phyloP scores from a whole-genome alignment of 805 yeast genomes.

The Isabelozyma pseudorhagii region DNA sequence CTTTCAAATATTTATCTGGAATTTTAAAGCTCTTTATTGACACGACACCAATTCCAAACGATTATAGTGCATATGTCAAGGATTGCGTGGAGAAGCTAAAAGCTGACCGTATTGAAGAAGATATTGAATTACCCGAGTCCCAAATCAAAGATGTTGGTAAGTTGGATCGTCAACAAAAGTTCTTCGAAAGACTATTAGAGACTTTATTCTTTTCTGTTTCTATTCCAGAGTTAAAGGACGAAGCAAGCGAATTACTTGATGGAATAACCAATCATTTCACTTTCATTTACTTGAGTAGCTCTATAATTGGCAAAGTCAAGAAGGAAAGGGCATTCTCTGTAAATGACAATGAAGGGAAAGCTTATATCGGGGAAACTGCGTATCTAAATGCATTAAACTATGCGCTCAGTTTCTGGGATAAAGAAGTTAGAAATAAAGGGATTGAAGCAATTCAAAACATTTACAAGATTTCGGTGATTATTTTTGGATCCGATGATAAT shows the following conservation, averaged over 20 bases:
- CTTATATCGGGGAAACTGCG: constrained; percentile 64
- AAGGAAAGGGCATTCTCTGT: constrained; percentile 69
- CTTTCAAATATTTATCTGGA: constrained; percentile 68
- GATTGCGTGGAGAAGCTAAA: constrained; percentile 47
- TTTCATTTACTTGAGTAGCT: constrained; percentile 70
- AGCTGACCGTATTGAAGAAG: constrained; percentile 32
- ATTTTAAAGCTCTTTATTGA: constrained; percentile 69
- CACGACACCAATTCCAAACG: constrained; percentile 45
- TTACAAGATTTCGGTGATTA: constrained; percentile 53
- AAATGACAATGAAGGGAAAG: constrained; percentile 74
- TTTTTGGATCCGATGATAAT: constrained; percentile 66
- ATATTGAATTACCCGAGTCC: constrained; percentile 36
- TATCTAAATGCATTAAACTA: constrained; percentile 71
- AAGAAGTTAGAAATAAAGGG: constrained; percentile 70
- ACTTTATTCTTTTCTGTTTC: constrained; percentile 75
- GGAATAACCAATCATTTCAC: constrained; percentile 78
- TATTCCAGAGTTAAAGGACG: constrained; percentile 65
- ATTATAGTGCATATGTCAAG: constrained; percentile 41
- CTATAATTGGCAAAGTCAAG: constrained; percentile 65
- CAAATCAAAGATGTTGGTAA: constrained; percentile 46
- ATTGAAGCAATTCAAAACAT: constrained; percentile 60
- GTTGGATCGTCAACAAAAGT: constrained; percentile 59
- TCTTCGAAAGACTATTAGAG: constrained; percentile 63
- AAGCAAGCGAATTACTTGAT: constrained; percentile 59
- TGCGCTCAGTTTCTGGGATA: constrained; percentile 75